These are phyloP conservation scores for Botrytis deweyae DNA, from an alignment of 2,329 filamentous ascomycete genomes.

Conservation along the genomic window DNA sequence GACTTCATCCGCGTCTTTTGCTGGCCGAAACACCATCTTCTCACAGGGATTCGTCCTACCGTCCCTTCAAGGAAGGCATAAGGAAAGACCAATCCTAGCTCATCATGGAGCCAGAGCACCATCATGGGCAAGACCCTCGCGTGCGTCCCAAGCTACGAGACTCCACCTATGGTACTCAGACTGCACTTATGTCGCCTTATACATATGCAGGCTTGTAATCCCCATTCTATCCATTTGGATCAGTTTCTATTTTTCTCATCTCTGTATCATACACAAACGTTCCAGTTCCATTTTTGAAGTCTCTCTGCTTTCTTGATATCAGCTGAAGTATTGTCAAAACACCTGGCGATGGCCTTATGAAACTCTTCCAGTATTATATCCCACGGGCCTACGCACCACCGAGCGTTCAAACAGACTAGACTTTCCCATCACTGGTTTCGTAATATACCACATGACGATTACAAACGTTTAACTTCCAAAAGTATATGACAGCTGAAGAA, in stretches of 20 bases:
- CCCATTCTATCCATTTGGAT: not conserved
- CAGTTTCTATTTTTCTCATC: not conserved
- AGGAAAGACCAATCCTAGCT: constrained; percentile 9
- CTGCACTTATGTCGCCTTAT: constrained; percentile 16
- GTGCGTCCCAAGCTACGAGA: constrained; percentile 3
- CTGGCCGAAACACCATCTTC: constrained; percentile 2
- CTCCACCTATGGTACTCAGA: constrained; percentile 1
- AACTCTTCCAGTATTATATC: constrained; percentile 20
- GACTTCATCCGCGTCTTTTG: constrained; percentile 12
- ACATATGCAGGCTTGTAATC: constrained; percentile 17
- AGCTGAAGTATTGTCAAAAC: constrained; percentile 19
- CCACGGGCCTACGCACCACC: constrained; percentile 26
- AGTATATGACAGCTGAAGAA: not conserved
- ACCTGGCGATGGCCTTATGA: constrained; percentile 29
- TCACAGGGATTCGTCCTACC: constrained; percentile 8
- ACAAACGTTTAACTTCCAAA: constrained; percentile 7
- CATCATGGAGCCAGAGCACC: constrained; percentile 1
- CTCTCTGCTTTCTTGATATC: constrained; percentile 20
- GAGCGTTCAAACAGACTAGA: constrained; percentile 23
- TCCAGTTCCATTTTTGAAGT: constrained; percentile 10
- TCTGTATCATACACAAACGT: not conserved
- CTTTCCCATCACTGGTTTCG: not conserved
- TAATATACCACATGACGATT: constrained; percentile 8
- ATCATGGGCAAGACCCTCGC: constrained; percentile 3
- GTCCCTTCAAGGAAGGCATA: constrained; percentile 14